Evolutionary conservation across 2,329 filamentous ascomycete genomes (phyloP).

Genomic region (Fusarium keratoplasticum): DNA sequence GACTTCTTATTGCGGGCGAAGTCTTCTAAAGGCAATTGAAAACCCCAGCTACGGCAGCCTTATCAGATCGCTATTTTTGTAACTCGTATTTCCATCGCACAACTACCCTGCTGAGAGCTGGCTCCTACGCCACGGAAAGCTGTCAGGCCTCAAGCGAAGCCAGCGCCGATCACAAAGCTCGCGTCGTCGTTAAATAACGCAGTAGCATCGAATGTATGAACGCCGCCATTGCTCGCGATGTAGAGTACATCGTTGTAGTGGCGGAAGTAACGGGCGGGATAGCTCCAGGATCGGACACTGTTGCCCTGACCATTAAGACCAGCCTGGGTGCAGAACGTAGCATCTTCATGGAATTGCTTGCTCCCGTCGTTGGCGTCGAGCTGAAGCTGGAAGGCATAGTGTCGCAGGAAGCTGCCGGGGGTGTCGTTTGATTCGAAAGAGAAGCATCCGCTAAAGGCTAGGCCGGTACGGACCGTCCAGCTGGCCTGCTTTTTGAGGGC

Average conservation of each 20-base stretch:
- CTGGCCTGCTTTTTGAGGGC: constrained; percentile 20
- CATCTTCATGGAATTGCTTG: constrained; percentile 22
- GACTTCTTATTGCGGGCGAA: not conserved
- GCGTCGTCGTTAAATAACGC: constrained; percentile 8
- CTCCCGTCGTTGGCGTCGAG: constrained; percentile 2
- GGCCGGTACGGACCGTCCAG: constrained; percentile 17
- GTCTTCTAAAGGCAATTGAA: not conserved
- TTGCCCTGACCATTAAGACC: constrained; percentile 12
- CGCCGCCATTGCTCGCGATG: constrained; percentile 12
- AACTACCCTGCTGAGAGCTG: not conserved
- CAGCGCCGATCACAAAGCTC: constrained; percentile 3
- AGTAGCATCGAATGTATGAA: constrained; percentile 15
- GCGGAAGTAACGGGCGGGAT: constrained; percentile 20
- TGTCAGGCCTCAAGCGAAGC: not conserved
- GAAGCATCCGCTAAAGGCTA: constrained; percentile 25
- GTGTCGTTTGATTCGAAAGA: constrained; percentile 23
- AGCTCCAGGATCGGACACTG: constrained; percentile 21
- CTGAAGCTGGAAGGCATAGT: not conserved
- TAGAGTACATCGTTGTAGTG: constrained; percentile 14
- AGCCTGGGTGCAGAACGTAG: constrained; percentile 22
- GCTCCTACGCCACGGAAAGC: not conserved
- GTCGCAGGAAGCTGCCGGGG: constrained; percentile 15
- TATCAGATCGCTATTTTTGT: not conserved
- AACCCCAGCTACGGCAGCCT: not conserved
- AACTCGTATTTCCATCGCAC: not conserved